These are phyloP conservation scores for Cyberlindnera bimundalis DNA, from an alignment of 805 yeast genomes.

Conservation along the genomic window DNA sequence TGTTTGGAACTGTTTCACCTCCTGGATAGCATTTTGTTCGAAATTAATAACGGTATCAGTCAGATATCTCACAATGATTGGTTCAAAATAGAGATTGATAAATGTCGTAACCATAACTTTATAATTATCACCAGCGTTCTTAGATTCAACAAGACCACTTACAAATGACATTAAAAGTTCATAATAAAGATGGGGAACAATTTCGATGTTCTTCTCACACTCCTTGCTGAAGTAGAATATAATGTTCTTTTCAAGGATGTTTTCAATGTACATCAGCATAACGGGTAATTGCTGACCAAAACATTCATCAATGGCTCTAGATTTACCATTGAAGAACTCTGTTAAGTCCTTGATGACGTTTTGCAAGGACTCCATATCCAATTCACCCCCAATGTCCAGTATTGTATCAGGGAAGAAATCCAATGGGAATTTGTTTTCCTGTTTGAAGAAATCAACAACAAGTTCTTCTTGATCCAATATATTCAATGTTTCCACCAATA, in stretches of 20 bases:
- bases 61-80: conserved; percentile 32
- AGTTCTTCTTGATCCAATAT: conserved; percentile 34
- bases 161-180: conserved; percentile 30
- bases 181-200: conserved; percentile 33
- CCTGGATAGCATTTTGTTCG: conserved; percentile 25
- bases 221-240: conserved; percentile 26
- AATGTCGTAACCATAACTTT: conserved; percentile 30
- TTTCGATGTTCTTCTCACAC: conserved; percentile 25
- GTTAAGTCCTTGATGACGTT: conserved; percentile 27
- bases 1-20: conserved; percentile 27
- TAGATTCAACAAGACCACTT: conserved; percentile 34
- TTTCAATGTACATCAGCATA: conserved; percentile 35
- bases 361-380: conserved; percentile 25
- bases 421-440: conserved; percentile 32
- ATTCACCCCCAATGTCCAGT: conserved; percentile 23
- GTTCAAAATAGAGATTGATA: conserved; percentile 37
- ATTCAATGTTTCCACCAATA: conserved; percentile 26
- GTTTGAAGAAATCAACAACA: conserved; percentile 38
- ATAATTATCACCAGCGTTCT: conserved; percentile 35
- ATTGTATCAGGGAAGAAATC: conserved; percentile 30
- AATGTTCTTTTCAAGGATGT: conserved; percentile 36
- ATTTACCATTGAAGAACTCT: conserved; percentile 33
- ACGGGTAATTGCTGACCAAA: conserved; percentile 39
- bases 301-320: conserved; percentile 35
- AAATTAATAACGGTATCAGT: conserved; percentile 31